Base-by-base conservation (phyloP, 2,329 filamentous ascomycete genomes). In the Eutypella sp. region DNA sequence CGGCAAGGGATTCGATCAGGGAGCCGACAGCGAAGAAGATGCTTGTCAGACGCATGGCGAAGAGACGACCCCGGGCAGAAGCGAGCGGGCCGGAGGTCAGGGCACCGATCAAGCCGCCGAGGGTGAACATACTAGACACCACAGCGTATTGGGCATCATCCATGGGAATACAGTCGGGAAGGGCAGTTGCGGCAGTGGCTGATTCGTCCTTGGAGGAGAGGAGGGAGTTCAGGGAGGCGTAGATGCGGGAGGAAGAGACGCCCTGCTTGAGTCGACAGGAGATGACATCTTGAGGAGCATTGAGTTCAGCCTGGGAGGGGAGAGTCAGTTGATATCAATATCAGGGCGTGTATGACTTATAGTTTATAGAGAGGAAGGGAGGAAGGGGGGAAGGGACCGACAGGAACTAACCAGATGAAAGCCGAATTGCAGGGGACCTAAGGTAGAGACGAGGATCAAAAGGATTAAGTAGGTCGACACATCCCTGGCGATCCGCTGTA, bases 351-450 rank as follows among this genome's bases (percentile, higher is more conserved):
- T 29, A 36, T 42, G 13, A 25, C 44, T 38, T 40, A 33, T 31
- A 34, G 38, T 41, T 25, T 51, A 11, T 29, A 19, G 48, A 44
- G 5, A 24, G 49, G 48, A 56, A 18, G 44, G 44, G 34, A 23
- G 40, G 18, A 24, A 47, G n/a, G 9, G 37, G 22, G 41, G 37
- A 8, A 31, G n/a, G 10, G 24, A 25, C 16, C 15, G 20, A 25
- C 8, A 44, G 38, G n/a, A n/a, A n/a, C 71, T 61, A 77, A 93
- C 90, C 64, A 97, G 69, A 67, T 97, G 92, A 68, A 89, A 96
- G 51, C 93, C 93, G 63, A 96, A 99, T 60, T 96, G 89, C 38
- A 97, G 78, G 2, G 93, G 89, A 1, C 92, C 93, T 16, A 96
- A 70, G 0, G 90, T 95, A 37, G 87, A 81, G 48, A 91, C 75